Conservation (phyloP, 805 yeast genomes). For the Yarrowia hollandica region DNA sequence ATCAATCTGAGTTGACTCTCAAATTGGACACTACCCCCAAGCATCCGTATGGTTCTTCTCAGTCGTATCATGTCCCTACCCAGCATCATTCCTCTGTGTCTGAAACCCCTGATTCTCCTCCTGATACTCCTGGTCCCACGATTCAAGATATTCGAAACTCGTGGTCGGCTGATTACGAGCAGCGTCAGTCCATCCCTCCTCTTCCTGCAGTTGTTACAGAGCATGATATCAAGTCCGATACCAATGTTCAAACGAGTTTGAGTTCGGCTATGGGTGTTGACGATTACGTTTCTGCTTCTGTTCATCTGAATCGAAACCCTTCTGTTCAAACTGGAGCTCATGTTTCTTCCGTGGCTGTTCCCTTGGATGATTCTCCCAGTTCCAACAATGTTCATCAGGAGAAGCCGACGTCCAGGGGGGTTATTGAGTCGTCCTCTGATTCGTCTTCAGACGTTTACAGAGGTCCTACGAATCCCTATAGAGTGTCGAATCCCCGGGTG, state of each 20-base stretch:
- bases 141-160: constrained; percentile 5
- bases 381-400: constrained; percentile 12
- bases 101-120: background rate
- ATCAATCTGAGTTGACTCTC: constrained; percentile 8
- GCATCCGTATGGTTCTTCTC: background rate
- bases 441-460: no score
- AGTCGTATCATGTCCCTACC: constrained; percentile 1
- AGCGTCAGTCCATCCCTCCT: constrained; percentile 9
- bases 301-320: constrained; percentile 32
- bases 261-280: constrained; percentile 15
- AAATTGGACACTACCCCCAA: background rate
- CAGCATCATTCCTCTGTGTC: background rate
- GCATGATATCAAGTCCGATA: background rate
- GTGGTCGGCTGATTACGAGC: background rate
- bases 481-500: no score
- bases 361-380: background rate
- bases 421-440: no score
- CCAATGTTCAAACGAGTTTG: constrained; percentile 3
- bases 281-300: constrained; percentile 14
- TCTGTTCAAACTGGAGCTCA: constrained; percentile 35
- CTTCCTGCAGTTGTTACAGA: constrained; percentile 15
- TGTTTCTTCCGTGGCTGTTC: constrained; percentile 31
- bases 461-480: no score
- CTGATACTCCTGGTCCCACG: constrained; percentile 8
- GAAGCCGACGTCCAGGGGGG: background rate